A percentile compares a stretch with the other conserved stretches of the same genome.
Evolutionary conservation across 2,329 filamentous ascomycete species (phyloP).

Genomic region (Microcyclospora pomicola): DNA sequence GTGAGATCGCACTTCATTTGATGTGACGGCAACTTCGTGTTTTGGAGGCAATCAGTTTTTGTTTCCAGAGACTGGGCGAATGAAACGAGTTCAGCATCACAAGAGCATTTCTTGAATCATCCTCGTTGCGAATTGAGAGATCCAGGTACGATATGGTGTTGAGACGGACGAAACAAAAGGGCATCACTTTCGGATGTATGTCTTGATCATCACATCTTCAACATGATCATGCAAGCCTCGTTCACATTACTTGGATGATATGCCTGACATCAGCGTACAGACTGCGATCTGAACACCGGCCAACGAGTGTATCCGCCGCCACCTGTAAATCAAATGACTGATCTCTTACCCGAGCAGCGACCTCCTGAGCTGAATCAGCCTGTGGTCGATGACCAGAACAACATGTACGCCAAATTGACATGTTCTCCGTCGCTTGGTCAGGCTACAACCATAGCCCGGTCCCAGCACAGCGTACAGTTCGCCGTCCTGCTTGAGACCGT

Average conservation of each 20-base stretch:
- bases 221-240: not conserved
- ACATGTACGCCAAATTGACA: slow-evolving; percentile 41
- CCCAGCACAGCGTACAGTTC: slow-evolving; percentile 41
- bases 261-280: slow-evolving; percentile 4
- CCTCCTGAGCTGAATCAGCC: slow-evolving; percentile 13
- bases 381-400: slow-evolving; percentile 8
- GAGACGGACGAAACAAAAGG: slow-evolving; percentile 18
- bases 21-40: not conserved
- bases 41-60: too few species aligned
- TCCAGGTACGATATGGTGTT: slow-evolving; percentile 13
- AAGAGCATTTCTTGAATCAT: too few species aligned
- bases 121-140: too few species aligned
- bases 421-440: slow-evolving; percentile 64
- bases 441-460: slow-evolving; percentile 45
- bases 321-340: slow-evolving; percentile 13
- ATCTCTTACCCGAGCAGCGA: slow-evolving; percentile 20
- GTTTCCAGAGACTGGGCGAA: too few species aligned
- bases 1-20: not conserved
- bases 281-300: slow-evolving; percentile 22
- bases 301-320: slow-evolving; percentile 22
- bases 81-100: too few species aligned
- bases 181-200: slow-evolving; percentile 23
- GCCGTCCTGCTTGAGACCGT: slow-evolving; percentile 39
- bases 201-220: not conserved
- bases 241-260: too few species aligned